A percentile compares a stretch with the other conserved stretches of the same genome.
Conservation (phyloP, 108 stramenopile genomes). For the Conticribra weissflogii region DNA sequence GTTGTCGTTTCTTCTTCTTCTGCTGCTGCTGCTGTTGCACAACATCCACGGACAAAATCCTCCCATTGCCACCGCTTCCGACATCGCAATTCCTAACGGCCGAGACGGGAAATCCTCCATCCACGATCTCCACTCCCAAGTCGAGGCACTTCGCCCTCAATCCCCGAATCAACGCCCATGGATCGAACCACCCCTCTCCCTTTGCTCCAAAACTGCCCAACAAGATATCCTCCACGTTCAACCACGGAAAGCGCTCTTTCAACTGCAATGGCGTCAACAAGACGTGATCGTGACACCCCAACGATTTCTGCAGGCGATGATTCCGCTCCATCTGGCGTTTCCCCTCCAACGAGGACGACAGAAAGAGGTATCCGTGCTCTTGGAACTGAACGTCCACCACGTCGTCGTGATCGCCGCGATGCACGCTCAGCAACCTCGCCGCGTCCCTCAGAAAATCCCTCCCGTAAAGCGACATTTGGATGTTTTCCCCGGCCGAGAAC, state of each 20-base stretch:
- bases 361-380: constrained; percentile 77
- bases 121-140: constrained; percentile 52
- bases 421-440: constrained; percentile 19
- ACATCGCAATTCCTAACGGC: constrained; percentile 9
- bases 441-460: constrained; percentile 57
- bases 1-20: neutral
- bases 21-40: neutral
- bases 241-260: constrained; percentile 63
- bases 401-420: constrained; percentile 34
- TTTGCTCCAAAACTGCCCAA: constrained; percentile 56
- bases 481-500: constrained; percentile 61
- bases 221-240: constrained; percentile 61
- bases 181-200: constrained; percentile 85
- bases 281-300: constrained; percentile 40
- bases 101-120: constrained; percentile 42
- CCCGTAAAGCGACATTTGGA: constrained; percentile 70
- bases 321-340: constrained; percentile 52
- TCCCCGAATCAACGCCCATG: constrained; percentile 58
- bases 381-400: constrained; percentile 61
- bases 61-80: constrained; percentile 25
- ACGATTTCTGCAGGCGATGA: constrained; percentile 42
- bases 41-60: constrained; percentile 49
- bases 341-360: constrained; percentile 53
- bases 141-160: constrained; percentile 56
- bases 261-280: constrained; percentile 50